Base-by-base conservation (phyloP, 2,329 filamentous ascomycete species). In the Tolypocladium guangdongense region DNA sequence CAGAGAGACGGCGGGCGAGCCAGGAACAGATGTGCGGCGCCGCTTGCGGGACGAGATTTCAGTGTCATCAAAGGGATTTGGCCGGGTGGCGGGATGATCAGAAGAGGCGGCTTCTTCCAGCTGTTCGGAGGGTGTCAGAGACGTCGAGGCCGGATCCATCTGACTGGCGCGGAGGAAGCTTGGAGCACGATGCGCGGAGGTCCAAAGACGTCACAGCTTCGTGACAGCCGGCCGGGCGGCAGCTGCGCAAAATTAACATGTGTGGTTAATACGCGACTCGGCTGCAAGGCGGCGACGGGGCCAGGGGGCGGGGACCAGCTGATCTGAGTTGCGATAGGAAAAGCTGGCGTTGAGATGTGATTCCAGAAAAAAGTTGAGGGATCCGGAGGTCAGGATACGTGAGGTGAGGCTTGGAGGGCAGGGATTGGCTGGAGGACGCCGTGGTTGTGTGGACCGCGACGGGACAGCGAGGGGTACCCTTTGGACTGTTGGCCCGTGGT, bases 61-160 rank as follows among this genome's bases (percentile, higher is more conserved):
- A 64, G 68, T 72, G 68, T 83, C 80, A 69, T 83, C 76, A 65
- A 84, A 85, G 41, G 82, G 82, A 59, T 85, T 84, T 51, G 79
- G 80, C 57, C 82, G 78, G 60, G 78, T 81, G 62, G 81, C 79
- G 67, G 76, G 76, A 66, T 80, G 78, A 72, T 86, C 82, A 68
- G 78, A 78, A 63, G 81, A 84, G 69, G 75, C 73, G 64, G 78
- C 77, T 69, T 78, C 78, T 71, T 81, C 24, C 53, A 36, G 52
- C 22, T 48, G 33, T 35, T 50, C 78, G 74, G 71, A 74, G 67
- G 72, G 71, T 69, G 80, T 76, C 64, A 71, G 68, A 59, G 73
- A 70, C 63, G 63, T 71, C 64, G 73, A 71, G 66, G 72, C 69
- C 67, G 70, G 74, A 73, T 79, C 77, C 78, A 81, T 81, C 72